Evolutionary conservation across 139 green algal genomes (phyloP), one percentile per base, ranked within the genome.

Genomic region (Picochlorum sp.): DNA sequence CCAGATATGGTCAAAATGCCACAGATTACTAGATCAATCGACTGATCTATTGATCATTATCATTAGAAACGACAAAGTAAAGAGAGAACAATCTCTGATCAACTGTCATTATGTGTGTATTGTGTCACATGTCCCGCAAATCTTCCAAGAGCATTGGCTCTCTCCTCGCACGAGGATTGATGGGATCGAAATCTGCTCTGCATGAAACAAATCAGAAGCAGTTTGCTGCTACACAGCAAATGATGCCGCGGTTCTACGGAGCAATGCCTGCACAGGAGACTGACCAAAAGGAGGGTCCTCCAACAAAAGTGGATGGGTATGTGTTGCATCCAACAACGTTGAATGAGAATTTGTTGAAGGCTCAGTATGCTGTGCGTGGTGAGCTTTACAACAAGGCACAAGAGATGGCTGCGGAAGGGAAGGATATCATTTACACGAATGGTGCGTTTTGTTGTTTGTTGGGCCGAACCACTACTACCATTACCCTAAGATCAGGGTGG

Each of bases 381-480:
- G 92, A 98, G 70, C 79, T 98, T 4, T 96, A 94, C 55, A 72
- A 90, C 5, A 81, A 83, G 37, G 92, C 81, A 2, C 77, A 88
- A 57, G 77, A 97, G 76, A 77, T 98, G 47, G 71, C 80, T 21
- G 74, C 80, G 31, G 60, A 83, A 51, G 89, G 91, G 47, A 87
- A 85, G 68, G 84, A 96, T 45, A 92, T 97, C 41, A 96, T 95
- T 60, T 95, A 95, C 82, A 97, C 91, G 14, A 97, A 97, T 60
- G 85, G 86, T 90, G 44, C 2, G 73, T 65, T 7, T 59, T 24
- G 47, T 21, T 23, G 28, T 23, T 7, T 21, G 24, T 62, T 23
- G 51, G 23, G 9, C 7, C 26, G 23, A 20, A 59, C n/a, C 51
- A 37, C 15, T 34, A 38, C 23, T 15, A 18, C 20, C 13, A 59